Conservation (phyloP, 331 rosid genomes). For the Quercus phellos region DNA sequence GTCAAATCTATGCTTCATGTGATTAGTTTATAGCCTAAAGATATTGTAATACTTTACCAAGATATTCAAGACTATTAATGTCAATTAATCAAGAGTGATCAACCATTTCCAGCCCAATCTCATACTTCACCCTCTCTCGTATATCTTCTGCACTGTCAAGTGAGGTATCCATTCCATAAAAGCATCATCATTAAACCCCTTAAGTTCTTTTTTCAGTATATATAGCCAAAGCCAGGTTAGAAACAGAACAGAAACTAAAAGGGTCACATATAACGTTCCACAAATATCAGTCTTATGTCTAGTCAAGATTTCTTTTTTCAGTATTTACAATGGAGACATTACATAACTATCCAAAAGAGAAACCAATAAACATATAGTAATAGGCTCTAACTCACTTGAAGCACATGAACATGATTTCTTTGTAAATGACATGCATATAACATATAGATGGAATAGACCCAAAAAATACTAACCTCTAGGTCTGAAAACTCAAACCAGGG, state of each 20-base stretch:
- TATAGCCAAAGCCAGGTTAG: neutral
- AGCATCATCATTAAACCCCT: neutral
- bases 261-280: conserved; percentile 6
- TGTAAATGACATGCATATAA: conserved; percentile 1
- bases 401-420: neutral
- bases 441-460: conserved; percentile 12
- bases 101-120: neutral
- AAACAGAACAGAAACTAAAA: neutral
- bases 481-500: conserved; percentile 99
- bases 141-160: neutral
- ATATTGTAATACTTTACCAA: neutral
- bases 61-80: neutral
- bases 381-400: neutral
- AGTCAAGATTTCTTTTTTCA: conserved; percentile 12
- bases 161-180: neutral
- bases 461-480: conserved; percentile 71
- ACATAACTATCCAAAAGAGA: conserved; percentile 7
- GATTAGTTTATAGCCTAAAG: neutral
- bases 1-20: neutral
- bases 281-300: conserved; percentile 9
- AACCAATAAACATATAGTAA: neutral
- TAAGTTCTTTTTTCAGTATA: neutral
- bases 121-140: neutral
- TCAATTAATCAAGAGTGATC: neutral
- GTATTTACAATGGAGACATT: conserved; percentile 5